Base-by-base conservation (phyloP, 148 eudicot genomes). In the Cornus florida region DNA sequence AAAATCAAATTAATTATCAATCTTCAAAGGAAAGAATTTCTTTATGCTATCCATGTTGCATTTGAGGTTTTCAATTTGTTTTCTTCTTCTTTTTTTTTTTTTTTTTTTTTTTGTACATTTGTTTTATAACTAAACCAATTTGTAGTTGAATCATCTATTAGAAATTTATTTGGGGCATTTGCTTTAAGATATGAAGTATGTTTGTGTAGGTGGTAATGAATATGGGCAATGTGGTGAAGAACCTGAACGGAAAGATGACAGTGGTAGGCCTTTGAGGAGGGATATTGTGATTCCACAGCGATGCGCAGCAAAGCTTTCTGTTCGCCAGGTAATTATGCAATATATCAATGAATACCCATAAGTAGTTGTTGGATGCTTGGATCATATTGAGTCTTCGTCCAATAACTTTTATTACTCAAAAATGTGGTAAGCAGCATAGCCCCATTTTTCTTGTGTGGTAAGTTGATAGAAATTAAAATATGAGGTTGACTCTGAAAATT, bases 221-320 rank as follows among this genome's bases (percentile, higher is more conserved):
- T 97, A 97, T 77, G 99, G 99, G 43, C 99, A 97, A 83, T 97
- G 99, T 85, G 99, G 99, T 73, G 99, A 94, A 89, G 99, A 92
- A 77, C 94, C 93, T 38, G 98, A 91, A 82, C 85, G 90, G 79
- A 92, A 92, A 86, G 98, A 88, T 76, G 97, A 92, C 38, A 71
- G 87, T 70, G 97, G 97, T 33, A 88, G 86, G 82, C 90, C 88
- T 80, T 85, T 92, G 83, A 90, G 90, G 89, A 92, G 99, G 79
- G 99, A 97, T 84, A 92, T 94, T 78, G 90, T 88, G 19, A 90
- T 89, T 78, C 99, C 99, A 17, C 94, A 94, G 76, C 88, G 94
- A 20, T 97, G 99, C 90, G 98, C 92, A 48, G 86, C 97, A 39
- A 92, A 91, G 88, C 96, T 97, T 70, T 88, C 91, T 50, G 98